Base-by-base conservation (phyloP, 305 asterid genomes). In the Fraxinus greggii region DNA sequence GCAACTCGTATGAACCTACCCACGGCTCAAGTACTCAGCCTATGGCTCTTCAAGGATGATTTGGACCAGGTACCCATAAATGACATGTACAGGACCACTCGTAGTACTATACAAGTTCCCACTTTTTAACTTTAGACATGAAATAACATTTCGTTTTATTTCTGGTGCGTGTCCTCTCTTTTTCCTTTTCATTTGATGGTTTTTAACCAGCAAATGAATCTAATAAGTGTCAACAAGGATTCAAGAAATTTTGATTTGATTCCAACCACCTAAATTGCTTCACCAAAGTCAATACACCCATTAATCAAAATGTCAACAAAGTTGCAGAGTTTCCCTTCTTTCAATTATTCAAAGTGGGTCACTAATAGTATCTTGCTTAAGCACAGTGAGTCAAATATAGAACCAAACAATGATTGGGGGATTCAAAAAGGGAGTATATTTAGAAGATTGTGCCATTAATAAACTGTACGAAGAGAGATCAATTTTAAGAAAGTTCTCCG, bases 371-470 rank as follows among this genome's bases (percentile, higher is more conserved):
- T 63, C 17, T 63, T 23, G 17, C 13, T 23, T 63, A 26, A 63
- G 33, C 72, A 23, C 33, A 67, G 35, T 67, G 36, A 67, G 74
- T 67, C 72, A 63, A 67, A 67, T 28, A 8, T 67, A 28, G 36
- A 67, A 28, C 38, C 8, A 67, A 28, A 67, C 36, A 67, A 67
- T 67, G 74, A 67, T 67, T 67, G 36, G 74, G 74, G 31, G 74
- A 28, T 67, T 3, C 21, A 67, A 67, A 67, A 67, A 28, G 74
- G 13, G 38, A 29, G 74, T 67, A 67, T 67, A 26, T 67, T 67
- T 67, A 67, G 74, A 67, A 67, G 74, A 67, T 29, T 67, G 74
- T 67, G 74, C 74, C 74, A 26, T 28, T 67, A 67, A 4, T 17
- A 9, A 24, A 24, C 15, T 23, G 72, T 61, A 23, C 17, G n/a